Base-by-base conservation (phyloP, 2,329 filamentous ascomycete species). In the Neonectria neomacrospora region DNA sequence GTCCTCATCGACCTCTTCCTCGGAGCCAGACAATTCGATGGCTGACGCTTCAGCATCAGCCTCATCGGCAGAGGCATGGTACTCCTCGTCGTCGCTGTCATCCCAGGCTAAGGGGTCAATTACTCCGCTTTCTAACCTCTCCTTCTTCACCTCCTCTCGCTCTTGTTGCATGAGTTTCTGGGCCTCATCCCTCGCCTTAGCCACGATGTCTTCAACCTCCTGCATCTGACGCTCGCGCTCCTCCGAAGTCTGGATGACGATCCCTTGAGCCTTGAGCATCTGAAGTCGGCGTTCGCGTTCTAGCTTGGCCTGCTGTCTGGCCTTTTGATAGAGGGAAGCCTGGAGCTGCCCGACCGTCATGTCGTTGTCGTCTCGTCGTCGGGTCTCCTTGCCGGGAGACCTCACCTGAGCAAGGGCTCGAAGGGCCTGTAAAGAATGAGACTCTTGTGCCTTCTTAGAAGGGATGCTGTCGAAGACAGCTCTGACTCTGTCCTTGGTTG, bases 121-220 rank as follows among this genome's bases (percentile, higher is more conserved):
- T 60, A 83, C 80, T 2, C 81, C 82, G 6, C 75, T 80, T 64
- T 78, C 81, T 72, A 78, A 83, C 72, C 75, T 84, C 57, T 88
- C 85, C 73, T 89, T 88, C 79, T 92, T 95, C 0, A 88, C 88
- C 47, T 88, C 89, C 28, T 87, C 90, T 67, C 89, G 89, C 79
- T 99, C 96, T 52, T 88, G 83, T 71, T 91, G 88, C 78, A 90
- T 91, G 53, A 98, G 89, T 69, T 91, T 89, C 39, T 76, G 69
- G 2, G 90, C 94, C 75, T 98, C 93, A 65, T 89, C 85, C 61
- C 94, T 86, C 20, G 94, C 95, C 72, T 90, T 94, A 51, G 95
- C 91, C 26, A 98, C 87, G 64, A 98, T 86, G 73, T 97, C 91
- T 71, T 98, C 96, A 12, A 97, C 88, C 63, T 94, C 89, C 61